These are phyloP conservation scores for Trichoderma atroviride DNA, from an alignment of 2,329 filamentous ascomycete genomes.

Conservation along the genomic window DNA sequence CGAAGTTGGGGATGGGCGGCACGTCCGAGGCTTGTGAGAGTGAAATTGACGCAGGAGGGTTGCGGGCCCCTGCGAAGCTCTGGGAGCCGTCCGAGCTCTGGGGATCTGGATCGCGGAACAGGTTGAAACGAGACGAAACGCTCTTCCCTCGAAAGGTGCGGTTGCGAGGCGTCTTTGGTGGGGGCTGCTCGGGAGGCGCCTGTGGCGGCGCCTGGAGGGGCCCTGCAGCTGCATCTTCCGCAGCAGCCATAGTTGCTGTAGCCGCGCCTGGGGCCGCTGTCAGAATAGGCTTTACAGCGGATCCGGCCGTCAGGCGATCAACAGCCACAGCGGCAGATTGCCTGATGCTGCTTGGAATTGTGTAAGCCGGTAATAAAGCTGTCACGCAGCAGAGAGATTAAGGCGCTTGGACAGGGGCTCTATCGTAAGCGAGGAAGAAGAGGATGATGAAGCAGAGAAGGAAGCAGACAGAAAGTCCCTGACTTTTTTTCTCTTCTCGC, in stretches of 20 bases:
- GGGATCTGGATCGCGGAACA: constrained; percentile 34
- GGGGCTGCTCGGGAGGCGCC: constrained; percentile 26
- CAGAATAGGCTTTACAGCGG: constrained; percentile 20
- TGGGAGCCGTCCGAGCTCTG: constrained; percentile 27
- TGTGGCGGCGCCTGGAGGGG: constrained; percentile 25
- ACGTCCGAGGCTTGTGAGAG: constrained; percentile 29
- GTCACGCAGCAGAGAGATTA: constrained; percentile 19
- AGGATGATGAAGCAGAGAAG: neutral
- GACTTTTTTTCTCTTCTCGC: neutral
- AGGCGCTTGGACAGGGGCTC: neutral
- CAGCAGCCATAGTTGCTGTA: neutral
- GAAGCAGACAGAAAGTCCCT: neutral
- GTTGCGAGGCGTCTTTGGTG: constrained; percentile 38
- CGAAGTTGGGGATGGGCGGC: constrained; percentile 34
- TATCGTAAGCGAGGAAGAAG: neutral
- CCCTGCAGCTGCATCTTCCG: constrained; percentile 27
- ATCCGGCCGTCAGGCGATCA: constrained; percentile 17
- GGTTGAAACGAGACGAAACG: constrained; percentile 40
- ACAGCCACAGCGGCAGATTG: constrained; percentile 10
- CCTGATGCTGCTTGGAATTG: constrained; percentile 13
- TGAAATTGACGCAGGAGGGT: constrained; percentile 19
- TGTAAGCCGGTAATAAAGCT: constrained; percentile 5
- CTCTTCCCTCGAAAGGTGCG: constrained; percentile 42
- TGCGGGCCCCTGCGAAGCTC: constrained; percentile 28
- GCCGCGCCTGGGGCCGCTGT: constrained; percentile 7